Conservation (phyloP, 306 rosid species). For the Vigna trinervia region DNA sequence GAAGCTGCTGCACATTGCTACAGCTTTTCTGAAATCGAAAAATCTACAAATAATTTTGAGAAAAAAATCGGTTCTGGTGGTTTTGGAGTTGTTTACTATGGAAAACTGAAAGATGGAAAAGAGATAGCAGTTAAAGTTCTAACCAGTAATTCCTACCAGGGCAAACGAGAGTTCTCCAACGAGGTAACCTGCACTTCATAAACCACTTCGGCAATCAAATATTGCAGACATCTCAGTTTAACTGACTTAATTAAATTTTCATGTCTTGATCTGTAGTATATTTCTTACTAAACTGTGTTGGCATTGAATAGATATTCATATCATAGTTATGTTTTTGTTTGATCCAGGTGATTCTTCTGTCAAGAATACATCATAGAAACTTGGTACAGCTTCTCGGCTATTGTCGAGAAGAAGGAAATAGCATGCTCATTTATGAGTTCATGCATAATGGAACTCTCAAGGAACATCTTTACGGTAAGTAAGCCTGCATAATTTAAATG, state of each 20-base stretch:
- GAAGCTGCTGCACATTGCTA: conserved; percentile 87
- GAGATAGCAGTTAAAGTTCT: conserved; percentile 97
- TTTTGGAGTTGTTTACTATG: conserved; percentile 91
- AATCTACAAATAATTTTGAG: conserved; percentile 79
- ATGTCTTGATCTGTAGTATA: background rate
- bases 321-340: conserved; percentile 25
- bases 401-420: conserved; percentile 78
- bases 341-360: conserved; percentile 86
- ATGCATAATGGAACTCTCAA: conserved; percentile 99
- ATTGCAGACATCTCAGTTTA: conserved; percentile 26
- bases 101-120: conserved; percentile 74
- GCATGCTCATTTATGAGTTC: conserved; percentile 94
- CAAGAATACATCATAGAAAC: conserved; percentile 97
- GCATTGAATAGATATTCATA: background rate
- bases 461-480: conserved; percentile 89
- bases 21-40: conserved; percentile 69
- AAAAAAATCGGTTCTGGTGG: conserved; percentile 93
- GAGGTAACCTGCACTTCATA: conserved; percentile 65
- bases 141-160: conserved; percentile 83
- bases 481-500: conserved; percentile 47
- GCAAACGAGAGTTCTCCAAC: conserved; percentile 92
- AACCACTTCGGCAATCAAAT: conserved; percentile 35
- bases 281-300: conserved; percentile 12
- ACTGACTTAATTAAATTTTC: conserved; percentile 16
- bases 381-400: conserved; percentile 93